phyloP scores from a whole-genome alignment of 2,329 filamentous ascomycete species.

The Xylaria polymorpha region DNA sequence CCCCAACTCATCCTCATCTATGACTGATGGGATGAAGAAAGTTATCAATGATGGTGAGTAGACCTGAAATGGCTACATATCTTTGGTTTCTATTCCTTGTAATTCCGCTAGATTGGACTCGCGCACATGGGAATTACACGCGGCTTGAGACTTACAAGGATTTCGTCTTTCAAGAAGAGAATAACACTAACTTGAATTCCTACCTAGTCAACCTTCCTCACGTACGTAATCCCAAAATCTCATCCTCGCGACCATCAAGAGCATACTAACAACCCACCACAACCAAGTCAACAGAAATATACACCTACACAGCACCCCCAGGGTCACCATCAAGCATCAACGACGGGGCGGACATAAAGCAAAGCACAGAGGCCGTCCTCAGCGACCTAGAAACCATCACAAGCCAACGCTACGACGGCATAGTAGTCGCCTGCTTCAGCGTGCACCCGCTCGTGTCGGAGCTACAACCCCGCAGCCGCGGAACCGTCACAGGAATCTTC shows the following conservation, averaged over 20 bases:
- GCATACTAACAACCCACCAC: not conserved
- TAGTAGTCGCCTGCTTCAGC: conserved; percentile 90
- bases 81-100: not conserved
- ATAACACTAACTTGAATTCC: not conserved
- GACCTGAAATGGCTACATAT: not conserved
- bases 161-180: not conserved
- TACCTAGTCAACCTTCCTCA: conserved; percentile 51
- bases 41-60: conserved; percentile 55
- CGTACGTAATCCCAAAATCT: conserved; percentile 44
- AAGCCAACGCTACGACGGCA: conserved; percentile 71
- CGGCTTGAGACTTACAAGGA: not conserved
- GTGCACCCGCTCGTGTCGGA: conserved; percentile 79
- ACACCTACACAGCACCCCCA: conserved; percentile 73
- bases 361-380: conserved; percentile 72
- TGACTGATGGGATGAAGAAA: conserved; percentile 74
- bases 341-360: conserved; percentile 73
- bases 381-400: conserved; percentile 58
- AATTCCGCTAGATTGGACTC: not conserved
- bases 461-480: conserved; percentile 54
- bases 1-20: conserved; percentile 78
- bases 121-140: not conserved
- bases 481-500: conserved; percentile 79
- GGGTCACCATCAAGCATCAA: conserved; percentile 80
- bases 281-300: conserved; percentile 60
- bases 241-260: too few relatives aligned